Evolutionary conservation across 1,284 basidiomycete species (phyloP), one percentile per base, ranked within the genome.

Genomic region (Fomitopsis pinicola): DNA sequence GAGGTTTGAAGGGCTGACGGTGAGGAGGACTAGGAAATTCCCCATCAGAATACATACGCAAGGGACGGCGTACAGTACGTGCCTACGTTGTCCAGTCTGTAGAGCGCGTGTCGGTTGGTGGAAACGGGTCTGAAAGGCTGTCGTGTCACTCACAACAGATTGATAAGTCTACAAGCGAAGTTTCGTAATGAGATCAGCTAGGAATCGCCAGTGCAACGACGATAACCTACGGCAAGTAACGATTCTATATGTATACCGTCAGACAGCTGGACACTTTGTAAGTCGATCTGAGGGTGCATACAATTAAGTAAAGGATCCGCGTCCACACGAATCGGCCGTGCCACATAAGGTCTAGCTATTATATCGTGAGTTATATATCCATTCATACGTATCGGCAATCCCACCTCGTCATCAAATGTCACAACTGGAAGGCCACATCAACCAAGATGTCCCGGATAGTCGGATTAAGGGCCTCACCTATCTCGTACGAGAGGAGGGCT

Each of bases 211-310:
- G 8, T 19, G 30, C 8, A 9, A 26, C 33, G 14, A 45, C 12
- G 22, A 17, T 26, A 26, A n/a, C 59, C 33, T 38, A 61, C 59
- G 59, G 59, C 35, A 55, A 57, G 36, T 61, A 61, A 14, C 59
- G 44, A 35, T 61, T 61, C 59, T 61, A 30, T 10, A 26, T 26
- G 19, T 1, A 38, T 28, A 3, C 6, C 30, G 30, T 15, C 12
- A 42, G 9, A 10, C 4, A 28, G 44, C n/a, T 48, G 8, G 22
- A 46, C 9, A 5, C 5, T 12, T 26, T 12, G 9, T 26, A 3
- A 42, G 22, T 36, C 17, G 7, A 36, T 42, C 35, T 6, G 10
- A 35, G 22, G 22, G 19, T 28, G 40, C 59, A 28, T 54, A 61
- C 59, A 38, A 54, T 7, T 4, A 17, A 57, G 22, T 52, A 61